phyloP scores from a whole-genome alignment of 208 protist genomes.

The Balamuthia mandrillaris region DNA sequence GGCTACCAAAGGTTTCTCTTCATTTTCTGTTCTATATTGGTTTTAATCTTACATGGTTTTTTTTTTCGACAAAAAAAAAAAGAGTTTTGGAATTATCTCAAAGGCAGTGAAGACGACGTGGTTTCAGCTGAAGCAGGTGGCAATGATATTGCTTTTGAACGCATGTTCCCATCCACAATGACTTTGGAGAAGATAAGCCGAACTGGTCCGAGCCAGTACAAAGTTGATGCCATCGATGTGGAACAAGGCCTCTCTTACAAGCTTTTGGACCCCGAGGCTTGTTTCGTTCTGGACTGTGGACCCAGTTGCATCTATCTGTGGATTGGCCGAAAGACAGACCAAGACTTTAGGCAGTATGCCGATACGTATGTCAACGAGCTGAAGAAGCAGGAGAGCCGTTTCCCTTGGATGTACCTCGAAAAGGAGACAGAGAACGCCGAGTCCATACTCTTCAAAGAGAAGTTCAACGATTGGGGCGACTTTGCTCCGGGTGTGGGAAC shows the following conservation, averaged over 20 bases:
- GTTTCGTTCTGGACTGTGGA: constrained; percentile 26
- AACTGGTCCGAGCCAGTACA: neutral
- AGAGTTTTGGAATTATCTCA: no score
- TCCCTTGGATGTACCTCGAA: constrained; percentile 6
- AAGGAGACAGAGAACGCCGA: constrained; percentile 7
- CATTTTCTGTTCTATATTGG: neutral
- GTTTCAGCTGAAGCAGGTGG: constrained; percentile 23
- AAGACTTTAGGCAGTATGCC: neutral
- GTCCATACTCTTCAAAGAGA: constrained; percentile 15
- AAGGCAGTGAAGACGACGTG: constrained; percentile 19
- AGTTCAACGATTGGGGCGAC: constrained; percentile 23
- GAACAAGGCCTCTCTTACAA: neutral
- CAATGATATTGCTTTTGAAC: constrained; percentile 30
- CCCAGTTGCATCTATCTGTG: constrained; percentile 21
- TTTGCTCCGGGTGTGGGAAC: neutral
- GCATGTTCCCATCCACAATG: constrained; percentile 8
- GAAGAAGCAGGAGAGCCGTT: neutral
- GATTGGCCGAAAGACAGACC: neutral
- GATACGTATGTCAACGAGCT: constrained; percentile 5
- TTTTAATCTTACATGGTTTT: neutral
- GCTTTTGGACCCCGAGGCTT: neutral
- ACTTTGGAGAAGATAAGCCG: neutral
- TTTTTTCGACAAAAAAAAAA: neutral
- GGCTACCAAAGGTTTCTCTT: no score
- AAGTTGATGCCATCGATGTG: neutral